A percentile compares a stretch with the other conserved stretches of the same genome.
Conservation (phyloP, 805 yeast species). For the Yarrowia sp. region DNA sequence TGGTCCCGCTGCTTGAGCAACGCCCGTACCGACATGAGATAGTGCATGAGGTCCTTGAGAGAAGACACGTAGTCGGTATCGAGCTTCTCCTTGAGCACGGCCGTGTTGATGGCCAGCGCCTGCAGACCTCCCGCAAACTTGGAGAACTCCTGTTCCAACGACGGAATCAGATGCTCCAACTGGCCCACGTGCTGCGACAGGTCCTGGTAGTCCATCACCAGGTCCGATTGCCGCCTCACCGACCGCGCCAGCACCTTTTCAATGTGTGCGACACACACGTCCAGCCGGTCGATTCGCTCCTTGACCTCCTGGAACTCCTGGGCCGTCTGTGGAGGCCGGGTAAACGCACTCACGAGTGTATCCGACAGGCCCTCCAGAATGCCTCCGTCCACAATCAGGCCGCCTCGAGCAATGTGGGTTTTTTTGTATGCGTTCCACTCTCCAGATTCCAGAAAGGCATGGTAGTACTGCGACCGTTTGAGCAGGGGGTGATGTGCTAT, state of each 20-base stretch:
- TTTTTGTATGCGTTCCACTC: slow-evolving; percentile 67
- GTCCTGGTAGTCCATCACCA: slow-evolving; percentile 68
- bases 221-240: slow-evolving; percentile 66
- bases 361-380: slow-evolving; percentile 83
- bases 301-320: slow-evolving; percentile 80
- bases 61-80: slow-evolving; percentile 82
- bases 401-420: slow-evolving; percentile 17
- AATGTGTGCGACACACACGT: slow-evolving; percentile 74
- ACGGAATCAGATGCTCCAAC: slow-evolving; percentile 58
- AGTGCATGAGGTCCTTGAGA: slow-evolving; percentile 83
- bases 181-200: slow-evolving; percentile 69
- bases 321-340: slow-evolving; percentile 60
- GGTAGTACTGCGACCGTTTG: slow-evolving; percentile 65
- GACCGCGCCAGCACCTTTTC: slow-evolving; percentile 76
- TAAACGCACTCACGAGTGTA: slow-evolving; percentile 89
- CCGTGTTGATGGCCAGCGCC: slow-evolving; percentile 45
- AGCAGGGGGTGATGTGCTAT: slow-evolving; percentile 70
- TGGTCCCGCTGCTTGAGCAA: slow-evolving; percentile 83
- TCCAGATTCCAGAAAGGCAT: slow-evolving; percentile 65
- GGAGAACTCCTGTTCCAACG: slow-evolving; percentile 41
- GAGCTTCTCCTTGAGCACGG: slow-evolving; percentile 49
- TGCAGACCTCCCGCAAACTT: slow-evolving; percentile 50
- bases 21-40: slow-evolving; percentile 60
- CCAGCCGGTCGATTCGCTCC: slow-evolving; percentile 78
- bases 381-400: slow-evolving; percentile 35